Conservation (phyloP, 1,284 basidiomycete species). For the Cystobasidium sp. region DNA sequence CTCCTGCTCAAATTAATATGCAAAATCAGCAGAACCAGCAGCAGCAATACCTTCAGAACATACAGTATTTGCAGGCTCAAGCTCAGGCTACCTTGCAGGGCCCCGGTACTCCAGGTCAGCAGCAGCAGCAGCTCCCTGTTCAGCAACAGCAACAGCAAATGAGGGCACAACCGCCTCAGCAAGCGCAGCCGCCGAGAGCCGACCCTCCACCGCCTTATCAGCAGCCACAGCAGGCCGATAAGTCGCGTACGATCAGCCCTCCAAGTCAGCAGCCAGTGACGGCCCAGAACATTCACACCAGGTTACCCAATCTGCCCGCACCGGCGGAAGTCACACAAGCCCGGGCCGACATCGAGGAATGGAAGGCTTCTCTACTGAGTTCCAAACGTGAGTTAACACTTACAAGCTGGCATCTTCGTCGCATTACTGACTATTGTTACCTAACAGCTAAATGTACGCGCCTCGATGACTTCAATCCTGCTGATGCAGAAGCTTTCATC, state of each 20-base stretch:
- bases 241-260: conserved; percentile 7
- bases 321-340: conserved; percentile 23
- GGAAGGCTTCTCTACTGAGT: conserved; percentile 8
- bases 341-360: conserved; percentile 25
- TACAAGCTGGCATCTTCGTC: neutral
- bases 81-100: conserved; percentile 19
- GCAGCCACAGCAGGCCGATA: conserved; percentile 16
- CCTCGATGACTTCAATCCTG: conserved; percentile 41
- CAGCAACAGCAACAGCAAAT: conserved; percentile 34
- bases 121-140: conserved; percentile 27
- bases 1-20: conserved; percentile 13
- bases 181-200: neutral
- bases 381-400: conserved; percentile 11
- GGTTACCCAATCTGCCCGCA: conserved; percentile 20
- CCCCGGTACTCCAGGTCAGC: conserved; percentile 20
- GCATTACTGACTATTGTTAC: neutral
- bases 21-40: conserved; percentile 29
- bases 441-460: conserved; percentile 41
- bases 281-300: conserved; percentile 3
- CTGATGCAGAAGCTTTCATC: conserved; percentile 45
- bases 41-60: conserved; percentile 36
- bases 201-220: conserved; percentile 13
- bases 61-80: conserved; percentile 37
- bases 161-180: conserved; percentile 1
- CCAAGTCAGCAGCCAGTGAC: conserved; percentile 14